Base-by-base conservation (phyloP, 139 green algal genomes). In the Chlamydomonas schloesseri region DNA sequence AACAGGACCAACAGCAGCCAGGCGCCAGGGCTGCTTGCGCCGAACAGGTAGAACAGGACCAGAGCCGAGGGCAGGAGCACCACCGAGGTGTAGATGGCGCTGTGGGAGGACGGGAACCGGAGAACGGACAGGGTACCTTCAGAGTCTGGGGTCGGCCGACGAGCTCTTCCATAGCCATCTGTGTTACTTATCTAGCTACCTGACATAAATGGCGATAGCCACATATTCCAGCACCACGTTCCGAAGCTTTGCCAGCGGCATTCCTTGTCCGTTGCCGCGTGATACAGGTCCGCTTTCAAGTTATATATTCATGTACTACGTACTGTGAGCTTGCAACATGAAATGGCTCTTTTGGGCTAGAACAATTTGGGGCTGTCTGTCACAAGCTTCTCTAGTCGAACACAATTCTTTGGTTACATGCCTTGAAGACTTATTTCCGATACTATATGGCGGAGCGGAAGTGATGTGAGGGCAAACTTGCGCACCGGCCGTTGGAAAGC, bases 11-110 rank as follows among this genome's bases (percentile, higher is more conserved):
- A 11, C 13, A 36, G 37, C n/a, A 26, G 31, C 79, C 79, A 85
- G 31, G 65, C 65, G 47, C 14, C 15, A 2, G n/a, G 21, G 65
- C 47, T 77, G 46, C 2, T 3, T 21, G 47, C 18, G 65, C 79
- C 79, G 2, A 70, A 20, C 4, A 55, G 21, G 15, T 55, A 58
- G 65, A 85, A 69, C 65, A 26, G 1, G 31, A n/a, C 3, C 67
- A 76, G 23, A 9, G 34, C 65, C 31, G 31, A 55, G 47, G 79
- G 79, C 24, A 76, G 67, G 10, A 85, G 18, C 23, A 76, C 3
- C 20, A 6, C 67, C 3, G 67, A 28, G 14, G 34, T 47, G 50
- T 85, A 85, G 47, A 85, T 76, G 79, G 78, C 9, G 58, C 76
- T 83, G 76, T 0, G 33, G 74, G 31, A 8, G 72, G 10, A 24